Evolutionary conservation across 2,329 filamentous ascomycete species (phyloP).

Genomic region (Simplicillium sp.): DNA sequence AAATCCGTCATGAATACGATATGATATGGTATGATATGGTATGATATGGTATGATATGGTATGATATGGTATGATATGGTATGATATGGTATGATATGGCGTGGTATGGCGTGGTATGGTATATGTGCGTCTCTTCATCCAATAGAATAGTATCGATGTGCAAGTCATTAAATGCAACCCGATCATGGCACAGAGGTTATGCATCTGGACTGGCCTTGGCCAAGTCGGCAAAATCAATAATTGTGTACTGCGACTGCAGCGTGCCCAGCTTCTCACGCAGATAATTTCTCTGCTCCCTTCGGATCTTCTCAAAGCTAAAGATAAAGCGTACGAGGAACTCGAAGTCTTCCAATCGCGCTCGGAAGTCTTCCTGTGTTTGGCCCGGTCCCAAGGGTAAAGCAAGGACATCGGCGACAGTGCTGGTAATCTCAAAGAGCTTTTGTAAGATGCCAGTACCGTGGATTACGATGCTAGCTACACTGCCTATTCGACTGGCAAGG

Average conservation of each 20-base stretch:
- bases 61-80: too few species aligned
- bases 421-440: constrained; percentile 51
- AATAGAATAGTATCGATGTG: too few species aligned
- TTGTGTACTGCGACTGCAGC: constrained; percentile 20
- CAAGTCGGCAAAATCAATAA: constrained; percentile 16
- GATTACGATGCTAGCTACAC: constrained; percentile 35
- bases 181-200: too few species aligned
- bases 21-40: too few species aligned
- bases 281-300: constrained; percentile 32
- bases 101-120: too few species aligned
- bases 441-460: constrained; percentile 48
- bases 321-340: constrained; percentile 40
- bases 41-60: too few species aligned
- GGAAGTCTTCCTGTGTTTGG: constrained; percentile 29
- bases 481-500: constrained; percentile 24
- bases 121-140: too few species aligned
- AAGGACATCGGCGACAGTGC: constrained; percentile 49
- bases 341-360: constrained; percentile 41
- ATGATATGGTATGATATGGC: too few species aligned
- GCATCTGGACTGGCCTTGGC: constrained; percentile 12
- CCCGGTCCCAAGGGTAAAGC: constrained; percentile 34
- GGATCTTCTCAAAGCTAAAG: constrained; percentile 36
- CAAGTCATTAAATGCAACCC: too few species aligned
- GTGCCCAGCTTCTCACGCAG: constrained; percentile 27
- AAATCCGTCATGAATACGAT: too few species aligned